phyloP scores from a whole-genome alignment of 768 basidiomycete species.

The Phallus indusiatus region DNA sequence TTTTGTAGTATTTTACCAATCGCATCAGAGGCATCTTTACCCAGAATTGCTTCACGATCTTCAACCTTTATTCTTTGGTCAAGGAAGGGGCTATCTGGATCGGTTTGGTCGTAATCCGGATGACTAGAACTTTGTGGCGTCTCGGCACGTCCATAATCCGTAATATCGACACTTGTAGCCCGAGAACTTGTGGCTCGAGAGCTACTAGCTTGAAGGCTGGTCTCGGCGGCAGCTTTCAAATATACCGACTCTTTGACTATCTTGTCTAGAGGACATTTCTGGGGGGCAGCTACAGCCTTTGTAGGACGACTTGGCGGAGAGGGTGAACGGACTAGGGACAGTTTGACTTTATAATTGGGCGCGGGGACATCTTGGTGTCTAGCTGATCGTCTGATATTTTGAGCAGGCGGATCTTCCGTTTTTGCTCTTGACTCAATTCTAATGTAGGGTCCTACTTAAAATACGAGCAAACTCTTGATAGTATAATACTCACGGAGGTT shows the following conservation, averaged over 20 bases:
- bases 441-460: too few species aligned
- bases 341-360: constrained; percentile 1
- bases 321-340: neutral
- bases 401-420: neutral
- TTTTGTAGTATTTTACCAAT: constrained; percentile 22
- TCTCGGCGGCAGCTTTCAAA: constrained; percentile 1
- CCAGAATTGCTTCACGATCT: constrained; percentile 21
- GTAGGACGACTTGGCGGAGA: neutral
- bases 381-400: constrained; percentile 1
- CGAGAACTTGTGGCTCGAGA: neutral
- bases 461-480: neutral
- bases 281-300: neutral
- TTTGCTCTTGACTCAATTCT: neutral
- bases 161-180: neutral
- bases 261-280: constrained; percentile 4
- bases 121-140: neutral
- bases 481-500: neutral
- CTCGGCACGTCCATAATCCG: neutral
- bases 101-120: neutral
- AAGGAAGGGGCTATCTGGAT: neutral
- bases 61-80: neutral
- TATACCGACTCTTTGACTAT: constrained; percentile 1
- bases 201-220: neutral
- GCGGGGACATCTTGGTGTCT: neutral
- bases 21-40: constrained; percentile 20